A percentile compares a stretch with the other conserved stretches of the same genome.
Evolutionary conservation across 352 stramenopile genomes (phyloP).

Genomic region (Globisporangium spiculum): DNA sequence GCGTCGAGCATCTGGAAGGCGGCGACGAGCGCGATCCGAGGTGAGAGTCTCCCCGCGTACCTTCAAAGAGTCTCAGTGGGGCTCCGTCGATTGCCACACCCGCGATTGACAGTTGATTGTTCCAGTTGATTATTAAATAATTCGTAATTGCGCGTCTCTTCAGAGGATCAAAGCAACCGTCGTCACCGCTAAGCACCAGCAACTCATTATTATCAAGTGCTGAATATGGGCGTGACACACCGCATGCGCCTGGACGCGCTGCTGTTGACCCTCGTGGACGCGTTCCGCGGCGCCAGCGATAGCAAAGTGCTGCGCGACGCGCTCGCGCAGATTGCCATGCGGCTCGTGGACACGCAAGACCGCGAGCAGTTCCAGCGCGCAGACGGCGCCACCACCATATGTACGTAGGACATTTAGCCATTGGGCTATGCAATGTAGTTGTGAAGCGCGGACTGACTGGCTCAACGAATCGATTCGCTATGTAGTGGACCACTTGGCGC

Average conservation of each 20-base stretch:
- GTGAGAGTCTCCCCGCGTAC: too few species aligned
- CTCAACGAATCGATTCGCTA: neutral
- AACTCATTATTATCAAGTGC: too few species aligned
- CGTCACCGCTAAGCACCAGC: too few species aligned
- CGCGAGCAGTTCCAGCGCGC: conserved; percentile 48
- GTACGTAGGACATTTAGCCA: conserved; percentile 18
- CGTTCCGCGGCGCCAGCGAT: conserved; percentile 31
- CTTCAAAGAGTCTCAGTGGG: too few species aligned
- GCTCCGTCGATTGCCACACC: too few species aligned
- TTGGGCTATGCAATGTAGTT: neutral
- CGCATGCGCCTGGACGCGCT: conserved; percentile 23
- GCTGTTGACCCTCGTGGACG: conserved; percentile 40
- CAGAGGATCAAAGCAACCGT: too few species aligned
- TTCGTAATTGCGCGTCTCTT: too few species aligned
- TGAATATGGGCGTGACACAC: conserved; percentile 14
- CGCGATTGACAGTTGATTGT: too few species aligned
- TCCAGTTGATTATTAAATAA: too few species aligned
- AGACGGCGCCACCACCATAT: conserved; percentile 52
- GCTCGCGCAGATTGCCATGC: conserved; percentile 57
- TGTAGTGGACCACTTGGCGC: conserved; percentile 56
- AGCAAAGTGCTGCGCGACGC: conserved; percentile 35
- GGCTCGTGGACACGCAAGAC: conserved; percentile 46
- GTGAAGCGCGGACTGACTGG: neutral
- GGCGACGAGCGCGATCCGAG: too few species aligned
- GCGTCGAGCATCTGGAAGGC: too few species aligned